Evolutionary conservation across 495 filamentous ascomycete species (phyloP), one percentile per base, ranked within the genome.

Genomic region (Penicillium samsonianum): DNA sequence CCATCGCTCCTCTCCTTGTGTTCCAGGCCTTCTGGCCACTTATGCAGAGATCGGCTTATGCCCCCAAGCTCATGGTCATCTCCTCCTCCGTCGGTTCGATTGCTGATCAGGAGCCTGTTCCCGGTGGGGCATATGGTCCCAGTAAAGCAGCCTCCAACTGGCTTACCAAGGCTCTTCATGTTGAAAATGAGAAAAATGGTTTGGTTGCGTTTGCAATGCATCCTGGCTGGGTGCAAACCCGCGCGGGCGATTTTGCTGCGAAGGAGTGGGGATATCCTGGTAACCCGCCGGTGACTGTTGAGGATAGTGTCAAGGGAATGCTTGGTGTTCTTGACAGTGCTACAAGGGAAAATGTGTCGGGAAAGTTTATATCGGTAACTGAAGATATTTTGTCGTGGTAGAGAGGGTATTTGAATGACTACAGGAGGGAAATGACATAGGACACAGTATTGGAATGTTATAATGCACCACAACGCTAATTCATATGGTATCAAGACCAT

Each of bases 21-120:
- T 79, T 74, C 53, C 69, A 77, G 53, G 78, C 76, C 8, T 51
- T 58, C 14, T 60, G 63, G 42, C 73, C 74, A 11, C 64, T 80
- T 0, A 53, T 81, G 38, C 52, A 68, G 22, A 72, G 68, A 43
- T 59, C 61, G 2, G 16, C 20, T 28, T 41, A 47, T 20, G 53
- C 63, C 25, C 73, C 74, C 3, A 68, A 73, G 16, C 75, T 74
- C 48, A 62, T 67, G 14, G 51, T 53, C 17, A 67, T 79, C 19
- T 53, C 59, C 11, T 62, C 59, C 10, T 62, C 55, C 0, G 59
- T 62, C 17, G 69, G 75, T 9, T 69, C 69, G 8, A 58, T 59
- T 9, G 62, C 58, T 14, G 65, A 41, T 1, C 59, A 62, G 11
- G 59, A 62, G 35, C 59, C 67, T 4, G 37, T 77, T 4, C 65